A percentile compares a stretch with the other conserved stretches of the same genome.
These are phyloP conservation scores for Thelonectria discophora DNA, from an alignment of 2,329 filamentous ascomycete species.

Conservation along the genomic window DNA sequence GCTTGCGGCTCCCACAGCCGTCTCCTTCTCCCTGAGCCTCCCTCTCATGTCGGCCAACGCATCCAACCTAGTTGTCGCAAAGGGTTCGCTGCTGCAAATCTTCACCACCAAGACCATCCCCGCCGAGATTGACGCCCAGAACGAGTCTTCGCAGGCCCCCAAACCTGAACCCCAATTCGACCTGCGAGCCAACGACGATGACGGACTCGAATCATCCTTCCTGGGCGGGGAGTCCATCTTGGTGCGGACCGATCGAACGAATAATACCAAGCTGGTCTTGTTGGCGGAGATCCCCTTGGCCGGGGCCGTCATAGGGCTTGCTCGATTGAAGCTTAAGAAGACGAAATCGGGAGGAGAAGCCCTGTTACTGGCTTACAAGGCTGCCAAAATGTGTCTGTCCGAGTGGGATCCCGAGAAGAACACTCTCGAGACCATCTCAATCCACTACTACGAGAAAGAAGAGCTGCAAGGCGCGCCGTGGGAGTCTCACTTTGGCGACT, in stretches of 20 bases:
- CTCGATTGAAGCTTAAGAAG: conserved; percentile 75
- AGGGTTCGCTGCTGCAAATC: conserved; percentile 91
- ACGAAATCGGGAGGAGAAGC: conserved; percentile 85
- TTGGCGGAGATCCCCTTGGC: conserved; percentile 84
- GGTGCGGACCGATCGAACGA: conserved; percentile 68
- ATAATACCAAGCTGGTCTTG: conserved; percentile 81
- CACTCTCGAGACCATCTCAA: conserved; percentile 86
- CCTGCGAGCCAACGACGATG: conserved; percentile 65
- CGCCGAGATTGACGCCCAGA: conserved; percentile 66
- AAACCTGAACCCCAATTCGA: conserved; percentile 60
- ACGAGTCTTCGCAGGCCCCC: conserved; percentile 46
- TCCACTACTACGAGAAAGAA: conserved; percentile 98
- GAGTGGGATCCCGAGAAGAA: conserved; percentile 90
- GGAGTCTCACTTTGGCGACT: conserved; percentile 77
- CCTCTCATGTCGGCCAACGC: conserved; percentile 79
- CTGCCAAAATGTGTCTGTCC: conserved; percentile 91
- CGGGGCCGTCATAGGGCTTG: conserved; percentile 85
- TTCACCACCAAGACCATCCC: conserved; percentile 77
- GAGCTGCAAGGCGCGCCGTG: conserved; percentile 85
- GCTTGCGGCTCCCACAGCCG: conserved; percentile 90
- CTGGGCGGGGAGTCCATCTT: conserved; percentile 70
- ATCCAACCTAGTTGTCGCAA: conserved; percentile 89
- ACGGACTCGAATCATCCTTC: conserved; percentile 72
- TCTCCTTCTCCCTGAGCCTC: conserved; percentile 84
- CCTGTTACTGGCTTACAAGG: conserved; percentile 83